Conservation (phyloP, 371 early-diverging fungal genomes). For the Synchytrium microbalum region DNA sequence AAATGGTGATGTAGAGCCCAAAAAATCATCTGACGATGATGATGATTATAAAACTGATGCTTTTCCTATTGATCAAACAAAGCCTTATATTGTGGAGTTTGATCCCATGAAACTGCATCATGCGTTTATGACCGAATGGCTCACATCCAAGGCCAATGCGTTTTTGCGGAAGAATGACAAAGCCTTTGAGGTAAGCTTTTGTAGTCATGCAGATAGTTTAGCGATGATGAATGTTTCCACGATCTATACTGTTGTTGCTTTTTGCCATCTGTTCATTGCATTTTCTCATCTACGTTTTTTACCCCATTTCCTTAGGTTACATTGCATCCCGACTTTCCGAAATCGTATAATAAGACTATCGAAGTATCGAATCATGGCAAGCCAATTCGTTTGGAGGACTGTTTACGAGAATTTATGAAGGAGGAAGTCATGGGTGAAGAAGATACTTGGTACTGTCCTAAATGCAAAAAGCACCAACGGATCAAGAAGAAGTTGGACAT, state of each 20-base stretch:
- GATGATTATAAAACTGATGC: too few species aligned
- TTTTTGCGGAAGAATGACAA: background rate
- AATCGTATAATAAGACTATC: too few species aligned
- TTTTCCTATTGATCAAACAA: too few species aligned
- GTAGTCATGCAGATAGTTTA: background rate
- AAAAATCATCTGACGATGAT: background rate
- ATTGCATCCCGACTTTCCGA: too few species aligned
- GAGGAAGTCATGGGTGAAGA: constrained; percentile 76
- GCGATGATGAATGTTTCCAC: too few species aligned
- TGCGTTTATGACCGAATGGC: background rate
- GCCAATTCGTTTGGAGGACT: constrained; percentile 57
- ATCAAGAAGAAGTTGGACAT: constrained; percentile 81
- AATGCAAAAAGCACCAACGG: constrained; percentile 69
- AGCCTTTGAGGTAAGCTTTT: background rate
- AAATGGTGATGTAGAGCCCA: background rate
- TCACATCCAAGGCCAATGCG: background rate
- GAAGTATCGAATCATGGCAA: constrained; percentile 25
- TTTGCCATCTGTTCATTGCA: constrained; percentile 1
- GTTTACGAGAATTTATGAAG: constrained; percentile 69
- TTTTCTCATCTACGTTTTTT: background rate
- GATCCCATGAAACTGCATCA: background rate
- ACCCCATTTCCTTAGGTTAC: background rate
- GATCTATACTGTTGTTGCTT: too few species aligned
- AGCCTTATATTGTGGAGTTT: background rate
- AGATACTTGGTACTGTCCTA: constrained; percentile 78